Evolutionary conservation across 2,329 filamentous ascomycete genomes (phyloP).

Genomic region (Clonostachys chloroleuca): DNA sequence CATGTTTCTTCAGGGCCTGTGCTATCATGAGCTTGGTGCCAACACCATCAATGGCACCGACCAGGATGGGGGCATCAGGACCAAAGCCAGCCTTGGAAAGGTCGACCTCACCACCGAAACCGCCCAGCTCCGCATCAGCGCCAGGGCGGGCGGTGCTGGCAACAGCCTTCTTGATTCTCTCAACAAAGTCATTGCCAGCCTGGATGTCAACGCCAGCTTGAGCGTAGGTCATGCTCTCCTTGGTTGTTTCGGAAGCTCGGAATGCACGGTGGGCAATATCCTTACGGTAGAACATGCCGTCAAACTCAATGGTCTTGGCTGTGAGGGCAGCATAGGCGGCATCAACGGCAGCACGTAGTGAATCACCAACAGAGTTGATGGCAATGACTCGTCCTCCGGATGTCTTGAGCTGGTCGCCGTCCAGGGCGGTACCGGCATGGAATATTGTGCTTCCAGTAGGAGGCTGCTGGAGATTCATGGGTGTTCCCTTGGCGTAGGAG

Average conservation of each 20-base stretch:
- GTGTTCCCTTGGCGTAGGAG: slow-evolving; percentile 74
- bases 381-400: slow-evolving; percentile 91
- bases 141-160: slow-evolving; percentile 78
- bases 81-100: slow-evolving; percentile 67
- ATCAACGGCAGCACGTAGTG: slow-evolving; percentile 76
- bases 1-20: slow-evolving; percentile 82
- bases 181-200: slow-evolving; percentile 86
- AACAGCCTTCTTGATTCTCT: slow-evolving; percentile 89
- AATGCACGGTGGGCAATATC: slow-evolving; percentile 84
- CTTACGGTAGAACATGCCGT: slow-evolving; percentile 86
- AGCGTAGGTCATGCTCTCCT: slow-evolving; percentile 77
- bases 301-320: slow-evolving; percentile 65
- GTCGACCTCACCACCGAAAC: slow-evolving; percentile 71
- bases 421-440: slow-evolving; percentile 80
- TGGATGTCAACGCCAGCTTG: slow-evolving; percentile 92
- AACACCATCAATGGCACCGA: slow-evolving; percentile 94
- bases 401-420: slow-evolving; percentile 62
- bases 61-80: slow-evolving; percentile 69
- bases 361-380: slow-evolving; percentile 70
- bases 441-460: slow-evolving; percentile 64
- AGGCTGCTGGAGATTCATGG: slow-evolving; percentile 43
- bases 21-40: slow-evolving; percentile 97
- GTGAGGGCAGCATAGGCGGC: slow-evolving; percentile 84
- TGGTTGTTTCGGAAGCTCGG: slow-evolving; percentile 33
- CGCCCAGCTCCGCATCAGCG: slow-evolving; percentile 89